Evolutionary conservation across 306 rosid genomes (phyloP).

Genomic region (Lupinus albus): DNA sequence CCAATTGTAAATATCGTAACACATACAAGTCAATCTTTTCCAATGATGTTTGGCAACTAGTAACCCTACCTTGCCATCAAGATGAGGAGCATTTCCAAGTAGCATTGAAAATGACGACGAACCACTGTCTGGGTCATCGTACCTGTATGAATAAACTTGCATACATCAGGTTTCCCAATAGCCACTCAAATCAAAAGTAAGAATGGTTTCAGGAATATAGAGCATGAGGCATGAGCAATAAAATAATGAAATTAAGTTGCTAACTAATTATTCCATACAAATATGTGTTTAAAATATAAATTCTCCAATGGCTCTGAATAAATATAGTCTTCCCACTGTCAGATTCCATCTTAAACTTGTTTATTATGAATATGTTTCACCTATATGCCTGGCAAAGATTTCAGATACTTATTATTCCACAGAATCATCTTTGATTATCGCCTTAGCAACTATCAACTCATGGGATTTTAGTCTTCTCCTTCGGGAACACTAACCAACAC

Average conservation of each 20-base stretch:
- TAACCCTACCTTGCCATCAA: slow-evolving; percentile 68
- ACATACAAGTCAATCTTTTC: slow-evolving; percentile 28
- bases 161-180: neutral
- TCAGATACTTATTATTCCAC: neutral
- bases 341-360: slow-evolving; percentile 27
- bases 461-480: slow-evolving; percentile 1
- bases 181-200: slow-evolving; percentile 29
- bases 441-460: neutral
- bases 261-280: neutral
- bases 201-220: slow-evolving; percentile 1
- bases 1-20: slow-evolving; percentile 38
- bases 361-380: neutral
- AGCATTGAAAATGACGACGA: slow-evolving; percentile 85
- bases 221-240: slow-evolving; percentile 10
- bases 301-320: slow-evolving; percentile 3
- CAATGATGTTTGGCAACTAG: slow-evolving; percentile 32
- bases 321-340: slow-evolving; percentile 1
- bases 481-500: slow-evolving; percentile 11
- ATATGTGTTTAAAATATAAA: neutral
- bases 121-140: slow-evolving; percentile 80
- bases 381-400: neutral
- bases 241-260: slow-evolving; percentile 27
- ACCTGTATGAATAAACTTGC: slow-evolving; percentile 47
- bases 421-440: neutral
- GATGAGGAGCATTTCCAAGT: slow-evolving; percentile 93